Evolutionary conservation across 352 stramenopile genomes (phyloP), one percentile per base, ranked within the genome.

Genomic region (Aphanomyces stellatus): DNA sequence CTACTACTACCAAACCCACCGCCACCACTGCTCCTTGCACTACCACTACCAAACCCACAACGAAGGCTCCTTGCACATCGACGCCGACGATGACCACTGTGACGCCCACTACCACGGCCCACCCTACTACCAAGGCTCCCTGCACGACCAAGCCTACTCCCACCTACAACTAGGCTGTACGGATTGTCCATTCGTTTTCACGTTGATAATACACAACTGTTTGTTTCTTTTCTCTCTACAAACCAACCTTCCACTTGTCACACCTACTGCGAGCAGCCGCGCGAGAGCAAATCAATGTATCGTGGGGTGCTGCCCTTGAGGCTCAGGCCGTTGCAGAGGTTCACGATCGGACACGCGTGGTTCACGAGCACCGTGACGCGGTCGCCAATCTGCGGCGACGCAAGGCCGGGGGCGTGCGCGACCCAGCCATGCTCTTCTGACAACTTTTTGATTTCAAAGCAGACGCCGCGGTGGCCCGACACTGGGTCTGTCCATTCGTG

Each of bases 391-490:
- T 70, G 51, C 0, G 82, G 80, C 17, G 60, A 67, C 7, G 22
- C 4, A 30, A 28, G 19, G 0, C 73, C 70, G 8, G 74, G 62
- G 35, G 84, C 75, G 17, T 80, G 79, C 10, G 87, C 77, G 6
- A 80, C 70, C 82, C 82, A 91, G 19, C 80, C 79, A 40, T 91
- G 82, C 56, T 91, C 82, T 66, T 91, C 82, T 43, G 80, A 91
- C 25, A 91, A 70, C 43, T 84, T 89, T 40, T 80, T 79, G 17
- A 91, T 35, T 33, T 88, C 74, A 62, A 86, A 91, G 72, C 80
- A 88, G 41, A 78, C 69, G 22, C 84, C 33, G 13, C 77, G 69
- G 3, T 78, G 51, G 24, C 73, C 80, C 37, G 82, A 70, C 6
- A 69, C 57, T 0, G 77, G 65, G 31, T 78, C 35, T 0, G 69